Evolutionary conservation across 2,329 filamentous ascomycete species (phyloP).

Genomic region (Phaeosphaeria sp.): DNA sequence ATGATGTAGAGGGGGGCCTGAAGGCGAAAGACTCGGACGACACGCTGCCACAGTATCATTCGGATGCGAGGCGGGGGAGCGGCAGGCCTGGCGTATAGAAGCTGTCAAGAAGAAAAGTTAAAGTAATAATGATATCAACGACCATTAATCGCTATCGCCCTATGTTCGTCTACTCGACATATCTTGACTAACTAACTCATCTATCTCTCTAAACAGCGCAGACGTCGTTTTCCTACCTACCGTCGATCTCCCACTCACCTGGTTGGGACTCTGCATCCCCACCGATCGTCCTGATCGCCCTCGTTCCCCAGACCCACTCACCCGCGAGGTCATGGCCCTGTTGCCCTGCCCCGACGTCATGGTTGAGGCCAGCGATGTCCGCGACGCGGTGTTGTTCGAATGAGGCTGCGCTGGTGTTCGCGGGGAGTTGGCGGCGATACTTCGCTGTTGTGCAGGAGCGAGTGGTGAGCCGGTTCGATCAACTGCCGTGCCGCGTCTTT

Average conservation of each 20-base stretch:
- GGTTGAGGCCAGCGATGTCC: conserved; percentile 23
- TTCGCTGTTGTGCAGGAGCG: neutral
- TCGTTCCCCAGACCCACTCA: conserved; percentile 4
- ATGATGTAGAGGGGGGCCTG: neutral
- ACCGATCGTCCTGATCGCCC: neutral
- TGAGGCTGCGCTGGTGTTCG: conserved; percentile 12
- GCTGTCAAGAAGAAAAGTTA: neutral
- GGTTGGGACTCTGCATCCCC: neutral
- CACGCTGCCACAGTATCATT: neutral
- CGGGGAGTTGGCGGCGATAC: conserved; percentile 5
- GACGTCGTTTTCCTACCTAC: conserved; percentile 31
- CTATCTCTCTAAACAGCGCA: conserved; percentile 35
- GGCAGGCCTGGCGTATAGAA: neutral
- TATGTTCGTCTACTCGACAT: neutral
- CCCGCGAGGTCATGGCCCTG: conserved; percentile 17
- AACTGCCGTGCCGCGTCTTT: conserved; percentile 10
- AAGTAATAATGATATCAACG: neutral
- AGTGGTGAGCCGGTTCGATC: neutral
- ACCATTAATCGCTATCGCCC: neutral
- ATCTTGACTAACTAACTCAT: conserved; percentile 29
- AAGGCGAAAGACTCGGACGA: neutral
- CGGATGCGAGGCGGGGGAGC: neutral
- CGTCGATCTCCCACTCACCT: neutral
- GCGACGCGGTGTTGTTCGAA: conserved; percentile 6
- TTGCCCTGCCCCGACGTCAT: conserved; percentile 28